These are phyloP conservation scores for Pisolithus microcarpus DNA, from an alignment of 768 basidiomycete species.

Conservation along the genomic window DNA sequence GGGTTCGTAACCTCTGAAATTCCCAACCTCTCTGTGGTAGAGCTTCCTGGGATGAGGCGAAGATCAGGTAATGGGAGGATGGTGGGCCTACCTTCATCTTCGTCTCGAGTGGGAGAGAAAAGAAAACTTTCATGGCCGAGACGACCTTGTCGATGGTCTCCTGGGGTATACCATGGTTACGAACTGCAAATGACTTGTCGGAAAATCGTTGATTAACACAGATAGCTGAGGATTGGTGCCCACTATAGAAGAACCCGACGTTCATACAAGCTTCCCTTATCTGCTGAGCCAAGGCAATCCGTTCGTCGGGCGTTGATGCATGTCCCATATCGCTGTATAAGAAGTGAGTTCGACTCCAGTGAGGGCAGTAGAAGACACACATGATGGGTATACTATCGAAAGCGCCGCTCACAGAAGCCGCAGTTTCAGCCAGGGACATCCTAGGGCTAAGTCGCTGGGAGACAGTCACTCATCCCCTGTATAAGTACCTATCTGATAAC, in stretches of 20 bases:
- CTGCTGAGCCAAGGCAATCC: conserved; percentile 42
- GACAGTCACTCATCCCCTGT: too few species aligned
- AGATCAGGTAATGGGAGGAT: too few species aligned
- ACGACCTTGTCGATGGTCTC: too few species aligned
- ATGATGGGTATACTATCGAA: conserved; percentile 21
- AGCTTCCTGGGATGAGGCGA: too few species aligned
- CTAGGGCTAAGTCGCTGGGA: too few species aligned
- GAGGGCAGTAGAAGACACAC: conserved; percentile 4
- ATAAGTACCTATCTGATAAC: too few species aligned
- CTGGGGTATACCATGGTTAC: too few species aligned
- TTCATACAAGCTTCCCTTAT: conserved; percentile 72
- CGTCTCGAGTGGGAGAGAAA: too few species aligned
- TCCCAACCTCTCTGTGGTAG: too few species aligned
- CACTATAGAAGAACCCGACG: conserved; percentile 84
- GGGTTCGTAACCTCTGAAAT: too few species aligned
- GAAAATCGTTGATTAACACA: not conserved
- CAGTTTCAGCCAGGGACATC: conserved; percentile 18
- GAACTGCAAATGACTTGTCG: not conserved
- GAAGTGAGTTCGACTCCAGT: not conserved
- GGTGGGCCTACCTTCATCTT: too few species aligned
- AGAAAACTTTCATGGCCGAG: too few species aligned
- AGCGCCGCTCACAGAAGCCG: conserved; percentile 12
- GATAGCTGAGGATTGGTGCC: not conserved
- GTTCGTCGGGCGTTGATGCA: conserved; percentile 21
- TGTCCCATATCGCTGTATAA: conserved; percentile 15